Percentiles rank a stretch among this genome's conserved stretches.
Conservation (phyloP, 192 early-diverging fungal genomes). For the Spinellus fusiger region DNA sequence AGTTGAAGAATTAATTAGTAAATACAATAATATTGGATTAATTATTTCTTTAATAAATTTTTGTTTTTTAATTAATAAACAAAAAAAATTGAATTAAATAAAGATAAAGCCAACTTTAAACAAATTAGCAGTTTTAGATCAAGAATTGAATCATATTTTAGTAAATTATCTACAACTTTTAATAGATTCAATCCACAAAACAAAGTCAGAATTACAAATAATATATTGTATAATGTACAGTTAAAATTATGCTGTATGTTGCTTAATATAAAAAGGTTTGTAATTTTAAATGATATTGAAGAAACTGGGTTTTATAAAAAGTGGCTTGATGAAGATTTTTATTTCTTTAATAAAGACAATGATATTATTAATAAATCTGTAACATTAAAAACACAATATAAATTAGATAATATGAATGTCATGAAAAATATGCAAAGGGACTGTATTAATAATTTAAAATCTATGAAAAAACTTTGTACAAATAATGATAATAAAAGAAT, state of each 20-base stretch:
- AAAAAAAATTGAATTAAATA: not conserved
- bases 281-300: not conserved
- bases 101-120: not conserved
- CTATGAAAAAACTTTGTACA: too few species aligned
- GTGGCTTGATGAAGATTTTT: not conserved
- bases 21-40: not conserved
- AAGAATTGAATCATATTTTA: not conserved
- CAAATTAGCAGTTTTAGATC: not conserved
- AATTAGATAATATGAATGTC: too few species aligned
- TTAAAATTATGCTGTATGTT: not conserved
- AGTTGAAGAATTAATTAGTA: not conserved
- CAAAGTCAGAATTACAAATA: not conserved
- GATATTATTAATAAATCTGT: too few species aligned
- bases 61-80: not conserved
- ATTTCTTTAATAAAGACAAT: not conserved
- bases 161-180: not conserved
- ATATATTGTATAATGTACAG: not conserved
- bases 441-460: too few species aligned
- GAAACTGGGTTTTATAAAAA: not conserved
- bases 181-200: slow-evolving; percentile 2
- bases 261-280: not conserved
- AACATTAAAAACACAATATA: too few species aligned
- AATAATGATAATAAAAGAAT: too few species aligned
- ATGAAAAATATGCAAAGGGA: too few species aligned
- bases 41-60: too few species aligned